A percentile compares a stretch with the other conserved stretches of the same genome.
These are phyloP conservation scores for Calonectria pteridis DNA, from an alignment of 2,329 filamentous ascomycete genomes.

Conservation along the genomic window DNA sequence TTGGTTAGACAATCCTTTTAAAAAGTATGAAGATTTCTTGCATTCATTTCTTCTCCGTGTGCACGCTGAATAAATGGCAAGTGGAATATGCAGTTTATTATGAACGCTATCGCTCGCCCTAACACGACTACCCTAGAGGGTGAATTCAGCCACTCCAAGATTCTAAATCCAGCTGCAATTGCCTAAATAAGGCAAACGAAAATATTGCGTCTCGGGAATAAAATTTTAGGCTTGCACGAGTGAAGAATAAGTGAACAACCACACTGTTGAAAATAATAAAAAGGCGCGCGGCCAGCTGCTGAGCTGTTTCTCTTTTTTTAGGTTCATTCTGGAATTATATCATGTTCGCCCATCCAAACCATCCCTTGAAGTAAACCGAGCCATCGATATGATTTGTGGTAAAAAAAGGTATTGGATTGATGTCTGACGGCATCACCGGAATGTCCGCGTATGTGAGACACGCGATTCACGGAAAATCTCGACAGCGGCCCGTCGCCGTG, in stretches of 20 bases:
- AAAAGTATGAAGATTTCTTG: background rate
- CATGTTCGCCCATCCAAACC: background rate
- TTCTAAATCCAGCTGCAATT: background rate
- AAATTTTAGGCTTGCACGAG: too few species aligned
- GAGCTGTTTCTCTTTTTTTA: background rate
- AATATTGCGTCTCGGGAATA: too few species aligned
- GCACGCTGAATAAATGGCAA: background rate
- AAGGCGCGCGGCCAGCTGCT: too few species aligned
- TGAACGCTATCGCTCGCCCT: too few species aligned
- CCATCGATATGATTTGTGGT: background rate
- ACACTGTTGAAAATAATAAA: too few species aligned
- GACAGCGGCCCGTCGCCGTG: background rate
- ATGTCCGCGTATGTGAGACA: background rate
- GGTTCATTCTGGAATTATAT: background rate
- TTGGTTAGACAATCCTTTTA: background rate
- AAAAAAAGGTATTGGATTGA: background rate
- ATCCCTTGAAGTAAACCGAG: background rate
- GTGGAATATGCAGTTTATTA: background rate
- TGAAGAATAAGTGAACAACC: too few species aligned
- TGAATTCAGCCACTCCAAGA: background rate
- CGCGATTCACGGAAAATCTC: background rate
- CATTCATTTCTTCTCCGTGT: background rate
- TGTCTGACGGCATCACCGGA: background rate
- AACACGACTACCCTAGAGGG: background rate
- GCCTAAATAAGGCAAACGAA: accelerated